A percentile compares a stretch with the other conserved stretches of the same genome.
Conservation (phyloP, 441 rosid genomes). For the Aleurites moluccanus region DNA sequence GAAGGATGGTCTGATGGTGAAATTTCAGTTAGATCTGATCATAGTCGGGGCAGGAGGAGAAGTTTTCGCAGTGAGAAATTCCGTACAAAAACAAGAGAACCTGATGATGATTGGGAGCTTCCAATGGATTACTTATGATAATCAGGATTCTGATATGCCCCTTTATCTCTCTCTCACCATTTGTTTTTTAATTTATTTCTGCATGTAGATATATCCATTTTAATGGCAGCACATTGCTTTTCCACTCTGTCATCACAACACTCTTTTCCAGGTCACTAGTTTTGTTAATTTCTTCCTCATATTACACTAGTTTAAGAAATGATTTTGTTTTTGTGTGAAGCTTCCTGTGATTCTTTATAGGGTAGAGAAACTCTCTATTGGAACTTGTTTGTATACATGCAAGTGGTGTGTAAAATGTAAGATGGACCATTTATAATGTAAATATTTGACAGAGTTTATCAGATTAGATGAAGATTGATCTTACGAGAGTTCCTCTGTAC, state of each 20-base stretch:
- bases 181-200: neutral
- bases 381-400: neutral
- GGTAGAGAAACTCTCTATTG: too few relatives aligned
- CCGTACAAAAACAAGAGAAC: conserved; percentile 32
- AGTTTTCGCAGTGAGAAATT: conserved; percentile 29
- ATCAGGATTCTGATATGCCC: neutral
- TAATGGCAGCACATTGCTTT: neutral
- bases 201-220: neutral
- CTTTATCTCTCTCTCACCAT: neutral
- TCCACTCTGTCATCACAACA: neutral
- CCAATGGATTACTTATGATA: conserved; percentile 56
- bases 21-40: conserved; percentile 33
- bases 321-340: neutral
- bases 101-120: conserved; percentile 63
- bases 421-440: neutral
- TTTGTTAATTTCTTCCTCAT: neutral
- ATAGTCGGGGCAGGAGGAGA: conserved; percentile 26
- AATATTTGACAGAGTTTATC: too few relatives aligned
- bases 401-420: neutral
- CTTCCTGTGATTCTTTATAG: neutral
- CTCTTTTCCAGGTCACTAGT: neutral
- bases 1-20: conserved; percentile 46
- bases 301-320: neutral
- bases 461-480: too few relatives aligned
- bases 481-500: too few relatives aligned